Conservation (phyloP, 345 rosid species). For the Rubroshorea leprosula region DNA sequence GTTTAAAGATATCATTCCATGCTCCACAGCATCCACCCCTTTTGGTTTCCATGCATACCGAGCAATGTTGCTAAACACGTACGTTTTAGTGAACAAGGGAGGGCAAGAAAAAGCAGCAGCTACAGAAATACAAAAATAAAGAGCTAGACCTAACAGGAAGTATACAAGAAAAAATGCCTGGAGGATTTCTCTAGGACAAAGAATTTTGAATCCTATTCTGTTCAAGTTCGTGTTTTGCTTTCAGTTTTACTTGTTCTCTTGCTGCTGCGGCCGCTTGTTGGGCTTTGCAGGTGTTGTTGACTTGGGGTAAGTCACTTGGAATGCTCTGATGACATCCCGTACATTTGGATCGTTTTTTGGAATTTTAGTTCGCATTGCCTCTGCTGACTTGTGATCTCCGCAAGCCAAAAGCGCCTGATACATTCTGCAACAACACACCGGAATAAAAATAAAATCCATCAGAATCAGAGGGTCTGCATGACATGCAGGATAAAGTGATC, state of each 20-base stretch:
- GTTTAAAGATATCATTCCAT: no score
- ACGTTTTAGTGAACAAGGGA: no score
- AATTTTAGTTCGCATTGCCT: constrained; percentile 33
- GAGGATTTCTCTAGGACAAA: background rate
- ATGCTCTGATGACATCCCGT: constrained; percentile 34
- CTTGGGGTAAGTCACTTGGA: constrained; percentile 15
- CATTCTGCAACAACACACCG: constrained; percentile 54
- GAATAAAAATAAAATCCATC: constrained; percentile 6
- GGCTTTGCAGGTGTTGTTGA: no score
- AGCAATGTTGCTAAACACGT: no score
- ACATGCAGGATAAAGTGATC: no score
- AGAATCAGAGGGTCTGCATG: no score
- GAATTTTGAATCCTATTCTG: background rate
- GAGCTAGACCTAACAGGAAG: no score
- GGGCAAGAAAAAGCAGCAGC: no score
- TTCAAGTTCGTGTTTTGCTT: background rate
- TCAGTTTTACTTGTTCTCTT: background rate
- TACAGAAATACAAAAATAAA: no score
- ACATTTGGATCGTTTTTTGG: constrained; percentile 65
- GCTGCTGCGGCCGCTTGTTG: background rate
- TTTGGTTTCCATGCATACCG: no score
- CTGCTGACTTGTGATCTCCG: constrained; percentile 44
- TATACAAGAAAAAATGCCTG: background rate
- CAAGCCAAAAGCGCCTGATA: constrained; percentile 69
- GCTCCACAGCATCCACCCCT: no score